Evolutionary conservation across 225 moss, liverwort and hornwort genomes (phyloP), one percentile per base, ranked within the genome.

Genomic region (Sphagnum contortum): DNA sequence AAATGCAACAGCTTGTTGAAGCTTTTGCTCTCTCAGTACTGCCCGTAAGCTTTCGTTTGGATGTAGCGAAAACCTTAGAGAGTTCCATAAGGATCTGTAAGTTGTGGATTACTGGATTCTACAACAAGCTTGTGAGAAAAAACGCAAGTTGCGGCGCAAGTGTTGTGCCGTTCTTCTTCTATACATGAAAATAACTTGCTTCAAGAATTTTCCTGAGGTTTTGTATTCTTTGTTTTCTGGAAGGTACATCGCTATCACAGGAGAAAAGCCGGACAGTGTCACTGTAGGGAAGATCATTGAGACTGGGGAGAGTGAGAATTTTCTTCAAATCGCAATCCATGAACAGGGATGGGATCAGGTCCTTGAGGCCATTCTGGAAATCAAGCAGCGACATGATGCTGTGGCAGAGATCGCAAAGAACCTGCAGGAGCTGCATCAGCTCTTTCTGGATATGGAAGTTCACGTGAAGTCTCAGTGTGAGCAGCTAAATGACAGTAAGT

Each of bases 251-350:
- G 64, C 71, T 2, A 62, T 76, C n/a, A 72, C 76, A 45, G 72
- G 75, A 6, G 52, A 75, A n/a, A 75, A 66, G 50, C 60, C 66
- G 9, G 75, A 75, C 12, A 60, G 66, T 48, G 67, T 51, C 6
- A 72, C 64, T 3, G 61, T 76, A 11, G 72, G 72, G 45, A 58
- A 68, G 13, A 57, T 76, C 4, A 72, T 76, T 48, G 76, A 76
- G 2, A 68, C 62, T 3, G 72, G 76, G 7, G 67, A 69, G 29
- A 71, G 76, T 44, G 76, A 76, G 47, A 44, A 58, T 2, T 48
- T 71, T 50, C 47, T 71, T n/a, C 70, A 71, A 44, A 71, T 57
- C 13, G 70, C 70, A 2, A 71, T 64, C 12, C 70, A 71, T 4
- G 70, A 71, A 54, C 70, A 70, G 14, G 70, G 64, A 5, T 47